A percentile compares a stretch with the other conserved stretches of the same genome.
Evolutionary conservation across 2,329 filamentous ascomycete genomes (phyloP).

Genomic region (Neodidymelliopsis sp.): DNA sequence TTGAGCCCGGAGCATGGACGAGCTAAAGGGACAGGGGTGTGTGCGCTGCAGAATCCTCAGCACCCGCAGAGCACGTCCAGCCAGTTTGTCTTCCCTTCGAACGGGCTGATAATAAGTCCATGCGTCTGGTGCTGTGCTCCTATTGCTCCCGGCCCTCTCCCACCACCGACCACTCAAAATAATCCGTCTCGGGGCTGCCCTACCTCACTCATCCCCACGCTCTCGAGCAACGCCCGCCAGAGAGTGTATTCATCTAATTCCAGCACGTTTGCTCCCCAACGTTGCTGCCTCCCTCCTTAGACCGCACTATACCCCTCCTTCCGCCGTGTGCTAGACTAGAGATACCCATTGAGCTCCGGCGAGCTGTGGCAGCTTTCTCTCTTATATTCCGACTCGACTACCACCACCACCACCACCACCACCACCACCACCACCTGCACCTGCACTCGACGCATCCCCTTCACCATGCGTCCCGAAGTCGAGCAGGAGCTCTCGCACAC

Average conservation of each 20-base stretch:
- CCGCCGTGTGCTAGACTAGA: conserved; percentile 29
- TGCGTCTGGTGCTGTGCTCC: conserved; percentile 39
- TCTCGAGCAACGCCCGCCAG: conserved; percentile 11
- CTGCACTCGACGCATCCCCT: conserved; percentile 31
- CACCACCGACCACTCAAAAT: conserved; percentile 20
- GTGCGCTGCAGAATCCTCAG: conserved; percentile 43
- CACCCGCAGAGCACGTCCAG: conserved; percentile 28
- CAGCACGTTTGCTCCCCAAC: conserved; percentile 19
- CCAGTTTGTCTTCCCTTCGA: conserved; percentile 28
- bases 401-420: no score
- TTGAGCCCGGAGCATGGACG: conserved; percentile 39
- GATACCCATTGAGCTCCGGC: conserved; percentile 37
- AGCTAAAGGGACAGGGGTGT: conserved; percentile 39
- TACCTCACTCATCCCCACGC: conserved; percentile 26
- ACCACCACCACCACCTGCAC: conserved; percentile 10
- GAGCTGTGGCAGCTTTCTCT: conserved; percentile 28
- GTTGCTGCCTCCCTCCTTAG: conserved; percentile 25
- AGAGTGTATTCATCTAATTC: no score
- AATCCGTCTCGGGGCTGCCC: conserved; percentile 18
- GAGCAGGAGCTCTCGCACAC: conserved; percentile 99
- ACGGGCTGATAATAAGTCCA: conserved; percentile 43
- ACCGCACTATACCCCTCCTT: conserved; percentile 29
- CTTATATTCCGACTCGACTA: conserved; percentile 12
- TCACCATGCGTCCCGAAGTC: conserved; percentile 92
- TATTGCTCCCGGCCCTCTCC: conserved; percentile 28